A percentile compares a stretch with the other conserved stretches of the same genome.
These are phyloP conservation scores for Dictyostelium capitatum DNA, from an alignment of 78 protist genomes.

Conservation along the genomic window DNA sequence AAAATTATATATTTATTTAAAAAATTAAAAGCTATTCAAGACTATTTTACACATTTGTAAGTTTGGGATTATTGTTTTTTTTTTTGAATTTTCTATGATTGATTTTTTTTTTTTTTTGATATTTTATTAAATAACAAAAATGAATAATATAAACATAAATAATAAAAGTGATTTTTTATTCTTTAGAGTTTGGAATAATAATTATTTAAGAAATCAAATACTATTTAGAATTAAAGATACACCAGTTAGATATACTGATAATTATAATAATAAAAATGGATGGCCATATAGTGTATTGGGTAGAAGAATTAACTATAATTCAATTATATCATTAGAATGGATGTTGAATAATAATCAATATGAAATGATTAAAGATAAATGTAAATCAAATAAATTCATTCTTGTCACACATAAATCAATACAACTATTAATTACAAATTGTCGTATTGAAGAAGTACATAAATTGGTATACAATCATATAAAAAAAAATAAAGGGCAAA, in stretches of 20 bases:
- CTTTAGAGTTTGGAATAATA: background rate
- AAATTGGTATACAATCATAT: background rate
- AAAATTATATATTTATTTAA: background rate
- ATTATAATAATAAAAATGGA: background rate
- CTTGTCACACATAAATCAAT: background rate
- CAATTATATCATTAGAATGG: conserved; percentile 7
- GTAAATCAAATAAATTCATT: background rate
- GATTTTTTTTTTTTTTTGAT: no score
- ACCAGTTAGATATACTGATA: background rate
- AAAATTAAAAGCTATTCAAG: background rate
- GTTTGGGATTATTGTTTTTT: background rate
- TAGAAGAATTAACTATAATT: background rate
- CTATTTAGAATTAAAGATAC: background rate
- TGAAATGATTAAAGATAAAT: conserved; percentile 7
- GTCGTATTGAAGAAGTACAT: background rate
- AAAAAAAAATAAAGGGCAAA: background rate
- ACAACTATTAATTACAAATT: background rate
- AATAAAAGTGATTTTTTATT: background rate
- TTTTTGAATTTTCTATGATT: no score
- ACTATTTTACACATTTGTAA: no score
- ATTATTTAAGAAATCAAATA: background rate
- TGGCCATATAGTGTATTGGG: background rate
- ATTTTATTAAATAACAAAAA: no score
- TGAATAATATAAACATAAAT: background rate
- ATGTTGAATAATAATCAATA: background rate